A percentile compares a stretch with the other conserved stretches of the same genome.
Evolutionary conservation across 2,329 filamentous ascomycete genomes (phyloP).

Genomic region (Zymoseptoria tritici): DNA sequence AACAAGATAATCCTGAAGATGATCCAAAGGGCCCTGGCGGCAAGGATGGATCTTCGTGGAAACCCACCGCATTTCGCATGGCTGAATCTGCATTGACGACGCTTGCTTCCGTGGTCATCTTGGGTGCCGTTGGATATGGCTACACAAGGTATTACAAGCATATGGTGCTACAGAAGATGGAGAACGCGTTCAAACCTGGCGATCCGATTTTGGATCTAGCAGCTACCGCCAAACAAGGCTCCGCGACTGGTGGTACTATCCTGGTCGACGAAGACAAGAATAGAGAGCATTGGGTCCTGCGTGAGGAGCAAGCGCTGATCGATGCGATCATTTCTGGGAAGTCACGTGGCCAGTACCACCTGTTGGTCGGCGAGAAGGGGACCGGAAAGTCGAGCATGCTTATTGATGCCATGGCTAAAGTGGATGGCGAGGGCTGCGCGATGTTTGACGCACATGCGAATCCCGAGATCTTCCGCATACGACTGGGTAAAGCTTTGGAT

Average conservation of each 20-base stretch:
- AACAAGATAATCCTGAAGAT: constrained; percentile 15
- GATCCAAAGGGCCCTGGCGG: constrained; percentile 6
- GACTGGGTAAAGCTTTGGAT: constrained; percentile 86
- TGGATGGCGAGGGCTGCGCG: constrained; percentile 77
- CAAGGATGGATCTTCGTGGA: constrained; percentile 18
- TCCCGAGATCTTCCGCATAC: constrained; percentile 86
- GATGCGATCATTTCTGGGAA: constrained; percentile 74
- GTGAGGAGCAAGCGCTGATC: constrained; percentile 73
- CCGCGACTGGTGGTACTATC: constrained; percentile 16
- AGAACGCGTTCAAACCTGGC: constrained; percentile 81
- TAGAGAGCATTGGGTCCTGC: constrained; percentile 71
- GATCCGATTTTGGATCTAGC: constrained; percentile 63
- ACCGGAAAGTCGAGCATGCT: constrained; percentile 97
- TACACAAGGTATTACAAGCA: constrained; percentile 63
- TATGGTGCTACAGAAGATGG: constrained; percentile 85
- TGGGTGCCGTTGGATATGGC: constrained; percentile 57
- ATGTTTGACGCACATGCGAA: constrained; percentile 98
- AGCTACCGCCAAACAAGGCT: constrained; percentile 37
- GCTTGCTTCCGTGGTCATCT: constrained; percentile 43
- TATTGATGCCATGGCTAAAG: constrained; percentile 88
- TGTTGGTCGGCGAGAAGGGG: constrained; percentile 91
- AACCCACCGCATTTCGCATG: constrained; percentile 43
- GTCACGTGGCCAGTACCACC: constrained; percentile 74
- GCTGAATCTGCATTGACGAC: constrained; percentile 46
- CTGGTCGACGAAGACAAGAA: constrained; percentile 35